Evolutionary conservation across 1,284 basidiomycete genomes (phyloP).

Genomic region (Caloboletus firmus): DNA sequence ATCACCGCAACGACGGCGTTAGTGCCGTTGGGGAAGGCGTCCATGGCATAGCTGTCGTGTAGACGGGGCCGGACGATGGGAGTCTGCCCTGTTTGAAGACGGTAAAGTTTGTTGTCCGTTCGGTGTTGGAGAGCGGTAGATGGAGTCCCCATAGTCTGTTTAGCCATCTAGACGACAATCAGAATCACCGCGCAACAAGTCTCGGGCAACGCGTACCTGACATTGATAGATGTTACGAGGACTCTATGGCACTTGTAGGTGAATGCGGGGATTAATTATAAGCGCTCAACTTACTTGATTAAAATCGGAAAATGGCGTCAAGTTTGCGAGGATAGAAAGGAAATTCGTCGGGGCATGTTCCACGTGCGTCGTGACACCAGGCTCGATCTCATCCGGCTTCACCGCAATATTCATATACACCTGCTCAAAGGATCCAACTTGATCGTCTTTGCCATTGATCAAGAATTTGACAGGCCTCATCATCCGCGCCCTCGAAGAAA

Average conservation of each 20-base stretch:
- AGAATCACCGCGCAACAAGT: conserved; percentile 5
- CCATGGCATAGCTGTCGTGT: conserved; percentile 98
- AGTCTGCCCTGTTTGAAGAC: conserved; percentile 92
- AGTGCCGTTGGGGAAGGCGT: conserved; percentile 97
- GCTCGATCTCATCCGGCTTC: conserved; percentile 85
- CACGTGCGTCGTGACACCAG: conserved; percentile 82
- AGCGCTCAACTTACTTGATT: conserved; percentile 68
- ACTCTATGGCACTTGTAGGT: conserved; percentile 46
- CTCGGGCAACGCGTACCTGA: conserved; percentile 50
- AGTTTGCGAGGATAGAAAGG: conserved; percentile 82
- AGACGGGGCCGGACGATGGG: conserved; percentile 92
- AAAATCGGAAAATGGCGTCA: conserved; percentile 92
- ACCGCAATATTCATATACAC: conserved; percentile 99
- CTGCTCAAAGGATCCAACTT: conserved; percentile 96
- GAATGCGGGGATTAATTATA: neutral
- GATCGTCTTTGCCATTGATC: conserved; percentile 83
- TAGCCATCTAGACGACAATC: conserved; percentile 80
- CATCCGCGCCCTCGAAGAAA: conserved; percentile 88
- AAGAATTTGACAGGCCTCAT: conserved; percentile 98
- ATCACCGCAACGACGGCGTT: conserved; percentile 99
- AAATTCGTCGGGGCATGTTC: conserved; percentile 96
- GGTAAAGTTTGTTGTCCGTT: conserved; percentile 99
- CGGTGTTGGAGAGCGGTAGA: conserved; percentile 87
- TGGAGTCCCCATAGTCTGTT: conserved; percentile 99
- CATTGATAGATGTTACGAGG: conserved; percentile 88